Base-by-base conservation (phyloP, 192 early-diverging fungal species). In the Gaertneriomyces semiglobifer region DNA sequence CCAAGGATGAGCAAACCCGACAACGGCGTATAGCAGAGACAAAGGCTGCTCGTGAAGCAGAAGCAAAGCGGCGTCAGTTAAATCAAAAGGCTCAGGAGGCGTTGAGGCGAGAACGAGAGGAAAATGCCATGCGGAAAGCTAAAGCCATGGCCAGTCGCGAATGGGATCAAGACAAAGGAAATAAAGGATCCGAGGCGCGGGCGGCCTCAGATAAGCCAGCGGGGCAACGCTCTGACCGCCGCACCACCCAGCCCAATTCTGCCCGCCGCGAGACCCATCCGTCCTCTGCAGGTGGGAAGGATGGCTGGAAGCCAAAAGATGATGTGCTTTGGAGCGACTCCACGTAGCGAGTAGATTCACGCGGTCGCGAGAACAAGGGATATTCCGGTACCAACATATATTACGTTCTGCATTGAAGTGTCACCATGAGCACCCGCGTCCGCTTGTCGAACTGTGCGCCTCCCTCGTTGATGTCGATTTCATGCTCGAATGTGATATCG, bases 101-200 rank as follows among this genome's bases (percentile, higher is more conserved):
- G 11, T 44, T 68, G 45, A 60, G 47, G 66, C 61, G 59, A n/a
- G 66, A 68, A 51, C 57, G 66, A 41, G 66, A 60, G 40, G 66
- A 68, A 16, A 68, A 68, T 53, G 66, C 66, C 1, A 40, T 47
- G 18, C 66, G 66, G 5, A 68, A 68, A 68, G 57, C 66, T 7
- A 20, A 61, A 52, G 19, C 59, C 25, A 33, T 59, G 7, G 51
- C 33, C 7, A 18, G 8, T 33, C 57, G 66, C 11, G 66, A 68
- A 41, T 68, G 66, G 66, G 66, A 68, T 8, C 57, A 20, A n/a
- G 57, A 58, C 33, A 58, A 58, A 40, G 57, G 57, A 52, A 52
- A 20, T 52, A 52, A 52, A 52, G 50, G 25, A 33, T 2, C 2
- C 25, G 25, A 33, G 25, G 25, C 25, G 25, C 25, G 25, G 25